A percentile compares a stretch with the other conserved stretches of the same genome.
phyloP scores from a whole-genome alignment of 1,284 basidiomycete genomes.

The Boletus albobrunnescens region DNA sequence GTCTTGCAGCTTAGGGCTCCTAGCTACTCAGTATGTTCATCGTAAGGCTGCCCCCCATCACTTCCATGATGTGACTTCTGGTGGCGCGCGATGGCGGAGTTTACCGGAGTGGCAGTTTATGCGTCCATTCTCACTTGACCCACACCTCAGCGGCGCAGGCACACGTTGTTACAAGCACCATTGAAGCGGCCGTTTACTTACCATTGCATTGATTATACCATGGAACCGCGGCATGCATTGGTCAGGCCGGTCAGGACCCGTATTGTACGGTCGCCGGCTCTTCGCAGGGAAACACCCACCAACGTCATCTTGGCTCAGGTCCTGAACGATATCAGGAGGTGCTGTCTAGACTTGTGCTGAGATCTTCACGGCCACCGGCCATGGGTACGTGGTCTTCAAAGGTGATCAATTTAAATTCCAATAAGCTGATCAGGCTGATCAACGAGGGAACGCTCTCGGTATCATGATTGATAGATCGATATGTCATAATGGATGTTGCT shows the following conservation, averaged over 20 bases:
- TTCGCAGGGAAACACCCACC: not conserved
- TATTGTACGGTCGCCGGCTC: not conserved
- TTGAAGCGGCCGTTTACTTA: not conserved
- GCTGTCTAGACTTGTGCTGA: not conserved
- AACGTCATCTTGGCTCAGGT: not conserved
- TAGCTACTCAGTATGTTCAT: too few species aligned
- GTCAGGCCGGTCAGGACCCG: too few species aligned
- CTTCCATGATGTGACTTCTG: too few species aligned
- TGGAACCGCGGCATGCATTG: conserved; percentile 3
- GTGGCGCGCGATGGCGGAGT: not conserved
- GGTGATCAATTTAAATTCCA: not conserved
- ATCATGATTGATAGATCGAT: conserved; percentile 9
- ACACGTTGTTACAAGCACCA: not conserved
- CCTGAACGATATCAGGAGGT: too few species aligned
- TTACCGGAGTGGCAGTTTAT: not conserved
- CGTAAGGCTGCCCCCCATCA: too few species aligned
- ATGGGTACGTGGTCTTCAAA: too few species aligned
- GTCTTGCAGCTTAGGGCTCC: too few species aligned
- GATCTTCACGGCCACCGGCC: too few species aligned
- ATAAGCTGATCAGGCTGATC: conserved; percentile 1
- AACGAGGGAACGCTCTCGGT: too few species aligned
- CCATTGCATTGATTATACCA: not conserved
- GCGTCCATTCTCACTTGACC: not conserved
- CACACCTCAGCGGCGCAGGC: not conserved
- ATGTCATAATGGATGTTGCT: not conserved